Base-by-base conservation (phyloP, 176 grass and related monocot genomes). In the Lolium multiflorum region DNA sequence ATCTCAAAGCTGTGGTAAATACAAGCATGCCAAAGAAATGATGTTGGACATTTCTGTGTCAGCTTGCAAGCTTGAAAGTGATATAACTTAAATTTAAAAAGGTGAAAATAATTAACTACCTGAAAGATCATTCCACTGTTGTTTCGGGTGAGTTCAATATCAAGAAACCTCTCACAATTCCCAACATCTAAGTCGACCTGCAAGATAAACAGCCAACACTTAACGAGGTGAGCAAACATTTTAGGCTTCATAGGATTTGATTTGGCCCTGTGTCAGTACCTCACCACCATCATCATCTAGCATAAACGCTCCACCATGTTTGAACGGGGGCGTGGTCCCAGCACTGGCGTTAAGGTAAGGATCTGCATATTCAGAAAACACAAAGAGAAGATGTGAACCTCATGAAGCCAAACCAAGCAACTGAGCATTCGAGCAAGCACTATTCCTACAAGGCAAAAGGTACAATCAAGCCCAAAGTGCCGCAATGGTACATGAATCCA, bases 111-210 rank as follows among this genome's bases (percentile, higher is more conserved):
- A 65, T 65, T 35, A 65, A 11, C 13, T 65, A 88, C 93, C 88
- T 92, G 93, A 46, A 90, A 88, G 24, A 94, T 92, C 82, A 90
- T 94, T 86, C 90, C 93, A 0, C 88, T 94, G 60, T 92, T 94
- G 61, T 94, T 90, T 44, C 74, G 74, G 51, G 85, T 92, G 52
- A 94, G 50, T 77, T 94, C 90, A 55, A 88, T 80, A 87, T 94
- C 85, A 61, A 92, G 82, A 90, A 94, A 94, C 13, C 88, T 85
- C 80, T 94, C 90, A 22, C 90, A 92, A 47, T 94, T 90, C 58
- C 93, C 93, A 83, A 92, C 87, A 77, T 92, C 93, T 82, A 94
- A 88, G 46, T 94, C 88, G 52, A 88, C 93, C 93, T 94, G 38
- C 76, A 88, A 77, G 38, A 85, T 62, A 12, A 2, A 79, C 71